These are phyloP conservation scores for Sarocladiaceae sp. DNA, from an alignment of 2,329 filamentous ascomycete species.

Conservation along the genomic window DNA sequence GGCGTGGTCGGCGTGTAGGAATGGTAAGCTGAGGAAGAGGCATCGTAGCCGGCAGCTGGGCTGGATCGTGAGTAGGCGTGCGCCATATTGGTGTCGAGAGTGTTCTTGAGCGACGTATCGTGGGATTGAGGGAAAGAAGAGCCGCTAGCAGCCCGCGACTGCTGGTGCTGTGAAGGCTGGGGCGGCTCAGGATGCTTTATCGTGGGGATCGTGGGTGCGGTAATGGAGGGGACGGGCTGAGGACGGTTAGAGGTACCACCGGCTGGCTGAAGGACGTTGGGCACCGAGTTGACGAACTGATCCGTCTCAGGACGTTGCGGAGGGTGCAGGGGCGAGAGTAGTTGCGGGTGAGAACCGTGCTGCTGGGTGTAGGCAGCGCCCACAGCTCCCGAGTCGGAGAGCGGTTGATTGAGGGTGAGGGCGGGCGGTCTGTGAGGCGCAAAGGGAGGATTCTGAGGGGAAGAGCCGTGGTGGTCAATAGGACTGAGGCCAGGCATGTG, in stretches of 20 bases:
- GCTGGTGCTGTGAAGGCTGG: slow-evolving; percentile 26
- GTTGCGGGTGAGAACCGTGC: slow-evolving; percentile 26
- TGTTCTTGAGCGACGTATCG: slow-evolving; percentile 58
- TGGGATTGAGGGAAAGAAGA: slow-evolving; percentile 25
- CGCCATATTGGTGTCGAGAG: slow-evolving; percentile 47
- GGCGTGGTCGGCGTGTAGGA: slow-evolving; percentile 61
- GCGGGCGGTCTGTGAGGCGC: slow-evolving; percentile 32
- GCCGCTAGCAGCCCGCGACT: slow-evolving; percentile 15
- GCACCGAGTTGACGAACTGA: slow-evolving; percentile 40
- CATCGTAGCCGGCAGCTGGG: slow-evolving; percentile 57
- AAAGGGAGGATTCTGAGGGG: slow-evolving; percentile 38
- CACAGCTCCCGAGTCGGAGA: slow-evolving; percentile 24
- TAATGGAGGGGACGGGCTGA: slow-evolving; percentile 32
- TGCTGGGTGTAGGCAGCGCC: slow-evolving; percentile 12
- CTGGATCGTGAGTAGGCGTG: slow-evolving; percentile 83
- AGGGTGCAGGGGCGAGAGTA: slow-evolving; percentile 8
- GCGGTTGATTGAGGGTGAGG: slow-evolving; percentile 41
- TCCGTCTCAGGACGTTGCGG: slow-evolving; percentile 9
- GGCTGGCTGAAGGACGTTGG: slow-evolving; percentile 50
- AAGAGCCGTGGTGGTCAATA: slow-evolving; percentile 29
- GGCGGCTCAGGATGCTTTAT: slow-evolving; percentile 36
- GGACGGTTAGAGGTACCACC: slow-evolving; percentile 37
- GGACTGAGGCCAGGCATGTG: slow-evolving; percentile 43
- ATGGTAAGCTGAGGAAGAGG: slow-evolving; percentile 44
- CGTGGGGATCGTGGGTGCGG: slow-evolving; percentile 39